Evolutionary conservation across 805 yeast genomes (phyloP).

Genomic region (Barnettozyma populi): DNA sequence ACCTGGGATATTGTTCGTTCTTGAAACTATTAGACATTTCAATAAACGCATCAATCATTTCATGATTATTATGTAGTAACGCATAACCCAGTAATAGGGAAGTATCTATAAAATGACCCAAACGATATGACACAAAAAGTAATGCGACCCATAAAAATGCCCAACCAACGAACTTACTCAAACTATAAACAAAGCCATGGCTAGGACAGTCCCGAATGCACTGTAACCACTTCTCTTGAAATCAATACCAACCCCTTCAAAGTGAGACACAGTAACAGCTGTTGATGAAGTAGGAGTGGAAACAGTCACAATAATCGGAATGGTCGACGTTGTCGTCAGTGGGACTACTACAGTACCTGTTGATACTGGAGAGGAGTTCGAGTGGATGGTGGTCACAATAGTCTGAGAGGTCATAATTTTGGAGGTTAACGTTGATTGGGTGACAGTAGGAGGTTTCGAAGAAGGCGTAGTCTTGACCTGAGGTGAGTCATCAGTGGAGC

Average conservation of each 20-base stretch:
- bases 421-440: constrained; percentile 18
- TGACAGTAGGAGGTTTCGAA: constrained; percentile 9
- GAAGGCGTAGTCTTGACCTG: background rate
- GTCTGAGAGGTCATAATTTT: background rate
- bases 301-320: background rate
- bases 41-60: background rate
- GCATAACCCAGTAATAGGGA: no score
- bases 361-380: constrained; percentile 3
- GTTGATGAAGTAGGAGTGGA: background rate
- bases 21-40: background rate
- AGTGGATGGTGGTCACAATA: constrained; percentile 11
- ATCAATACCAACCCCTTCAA: constrained; percentile 9
- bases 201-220: background rate
- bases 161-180: background rate
- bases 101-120: background rate
- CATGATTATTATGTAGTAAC: background rate
- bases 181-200: background rate
- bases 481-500: background rate
- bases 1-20: constrained; percentile 51
- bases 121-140: background rate
- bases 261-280: constrained; percentile 3
- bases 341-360: background rate
- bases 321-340: background rate
- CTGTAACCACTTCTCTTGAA: constrained; percentile 2
- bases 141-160: background rate